These are phyloP conservation scores for Glarea lozoyensis DNA, from an alignment of 495 filamentous ascomycete genomes.

Conservation along the genomic window DNA sequence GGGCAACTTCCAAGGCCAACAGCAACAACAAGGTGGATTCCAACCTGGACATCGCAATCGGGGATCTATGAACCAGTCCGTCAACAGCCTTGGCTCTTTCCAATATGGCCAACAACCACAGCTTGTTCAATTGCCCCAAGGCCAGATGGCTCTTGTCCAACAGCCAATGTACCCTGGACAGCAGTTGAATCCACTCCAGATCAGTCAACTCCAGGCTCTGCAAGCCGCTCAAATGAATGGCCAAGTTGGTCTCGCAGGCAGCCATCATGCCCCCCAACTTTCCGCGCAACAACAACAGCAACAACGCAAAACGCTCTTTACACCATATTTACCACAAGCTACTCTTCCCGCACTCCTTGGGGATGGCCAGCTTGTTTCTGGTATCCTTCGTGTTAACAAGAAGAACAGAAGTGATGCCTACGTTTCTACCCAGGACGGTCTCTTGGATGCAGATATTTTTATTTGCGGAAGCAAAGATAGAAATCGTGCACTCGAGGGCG, in stretches of 20 bases:
- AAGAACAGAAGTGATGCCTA: conserved; percentile 99
- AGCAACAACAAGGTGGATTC: conserved; percentile 54
- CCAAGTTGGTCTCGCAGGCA: conserved; percentile 58
- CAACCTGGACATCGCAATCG: conserved; percentile 88
- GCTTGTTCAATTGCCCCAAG: conserved; percentile 75
- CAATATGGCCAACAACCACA: conserved; percentile 90
- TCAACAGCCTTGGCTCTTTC: conserved; percentile 78
- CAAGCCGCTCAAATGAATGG: conserved; percentile 80
- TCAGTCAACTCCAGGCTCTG: conserved; percentile 85
- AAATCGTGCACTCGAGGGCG: conserved; percentile 91
- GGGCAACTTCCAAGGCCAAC: conserved; percentile 58
- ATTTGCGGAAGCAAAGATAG: conserved; percentile 98
- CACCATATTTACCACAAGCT: conserved; percentile 93
- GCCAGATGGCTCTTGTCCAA: conserved; percentile 66
- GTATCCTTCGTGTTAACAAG: conserved; percentile 96
- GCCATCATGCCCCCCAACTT: conserved; percentile 64
- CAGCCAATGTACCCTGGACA: conserved; percentile 69
- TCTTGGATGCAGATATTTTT: conserved; percentile 95
- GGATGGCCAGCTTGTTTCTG: conserved; percentile 90
- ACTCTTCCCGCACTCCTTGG: conserved; percentile 83
- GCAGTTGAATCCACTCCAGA: conserved; percentile 80
- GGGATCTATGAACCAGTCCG: conserved; percentile 68
- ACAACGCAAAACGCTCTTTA: conserved; percentile 97
- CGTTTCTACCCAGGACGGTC: conserved; percentile 78
- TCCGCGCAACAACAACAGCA: conserved; percentile 70